These are phyloP conservation scores for Purpureocillium takamizusanense DNA, from an alignment of 2,329 filamentous ascomycete species.

Conservation along the genomic window DNA sequence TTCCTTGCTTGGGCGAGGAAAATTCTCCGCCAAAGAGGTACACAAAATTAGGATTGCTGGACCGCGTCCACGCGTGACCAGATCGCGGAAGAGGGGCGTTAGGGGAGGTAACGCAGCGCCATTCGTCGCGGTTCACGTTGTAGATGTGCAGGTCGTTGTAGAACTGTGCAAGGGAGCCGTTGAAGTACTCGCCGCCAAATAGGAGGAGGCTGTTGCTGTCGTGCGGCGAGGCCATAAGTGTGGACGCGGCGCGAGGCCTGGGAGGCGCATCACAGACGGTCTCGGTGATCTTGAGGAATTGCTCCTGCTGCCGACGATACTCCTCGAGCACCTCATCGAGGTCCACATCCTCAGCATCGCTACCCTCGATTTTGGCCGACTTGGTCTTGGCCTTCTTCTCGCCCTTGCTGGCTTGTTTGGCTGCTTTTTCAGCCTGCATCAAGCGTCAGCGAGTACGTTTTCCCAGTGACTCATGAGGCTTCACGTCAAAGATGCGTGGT, in stretches of 20 bases:
- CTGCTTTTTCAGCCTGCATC: slow-evolving; percentile 49
- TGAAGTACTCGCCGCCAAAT: slow-evolving; percentile 94
- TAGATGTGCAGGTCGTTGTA: slow-evolving; percentile 60
- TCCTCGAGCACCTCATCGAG: slow-evolving; percentile 88
- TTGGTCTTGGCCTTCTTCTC: slow-evolving; percentile 76
- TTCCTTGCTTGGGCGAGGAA: slow-evolving; percentile 91
- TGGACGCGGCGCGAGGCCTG: slow-evolving; percentile 67
- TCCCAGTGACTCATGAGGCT: too few species aligned
- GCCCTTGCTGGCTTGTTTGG: slow-evolving; percentile 80
- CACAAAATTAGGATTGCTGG: slow-evolving; percentile 72
- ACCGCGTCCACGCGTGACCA: slow-evolving; percentile 90
- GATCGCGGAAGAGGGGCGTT: slow-evolving; percentile 86
- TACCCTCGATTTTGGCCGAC: slow-evolving; percentile 64
- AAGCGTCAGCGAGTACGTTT: too few species aligned
- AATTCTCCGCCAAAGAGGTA: slow-evolving; percentile 97
- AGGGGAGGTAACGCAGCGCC: slow-evolving; percentile 81
- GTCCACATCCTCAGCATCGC: slow-evolving; percentile 86
- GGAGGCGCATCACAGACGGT: slow-evolving; percentile 61
- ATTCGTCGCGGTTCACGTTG: slow-evolving; percentile 78
- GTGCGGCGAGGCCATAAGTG: slow-evolving; percentile 74
- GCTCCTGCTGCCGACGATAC: slow-evolving; percentile 87
- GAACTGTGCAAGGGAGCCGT: slow-evolving; percentile 73
- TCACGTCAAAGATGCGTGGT: too few species aligned
- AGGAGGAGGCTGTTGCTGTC: slow-evolving; percentile 83
- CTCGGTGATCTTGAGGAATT: slow-evolving; percentile 91